These are phyloP conservation scores for Scheffersomyces segobiensis DNA, from an alignment of 1,139 yeast species.

Conservation along the genomic window DNA sequence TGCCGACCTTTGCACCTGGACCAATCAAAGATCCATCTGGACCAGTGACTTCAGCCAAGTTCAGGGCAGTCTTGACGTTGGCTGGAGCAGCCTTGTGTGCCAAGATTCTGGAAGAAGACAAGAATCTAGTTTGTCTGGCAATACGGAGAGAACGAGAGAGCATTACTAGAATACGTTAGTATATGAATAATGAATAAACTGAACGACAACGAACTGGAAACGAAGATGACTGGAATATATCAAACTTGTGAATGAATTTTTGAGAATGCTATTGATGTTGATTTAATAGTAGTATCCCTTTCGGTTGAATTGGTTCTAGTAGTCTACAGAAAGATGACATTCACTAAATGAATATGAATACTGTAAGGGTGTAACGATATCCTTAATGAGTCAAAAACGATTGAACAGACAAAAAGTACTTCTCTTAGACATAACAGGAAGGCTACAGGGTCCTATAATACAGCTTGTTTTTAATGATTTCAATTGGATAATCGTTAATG, in stretches of 20 bases:
- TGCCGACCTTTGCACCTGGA: constrained; percentile 81
- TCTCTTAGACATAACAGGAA: no score
- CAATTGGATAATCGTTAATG: no score
- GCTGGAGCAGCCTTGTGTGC: constrained; percentile 19
- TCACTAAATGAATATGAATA: background rate
- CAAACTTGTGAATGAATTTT: background rate
- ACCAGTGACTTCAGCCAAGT: constrained; percentile 77
- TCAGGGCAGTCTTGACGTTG: constrained; percentile 57
- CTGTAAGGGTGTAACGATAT: background rate
- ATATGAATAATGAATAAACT: constrained; percentile 1
- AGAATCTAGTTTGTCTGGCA: constrained; percentile 43
- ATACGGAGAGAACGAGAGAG: constrained; percentile 44
- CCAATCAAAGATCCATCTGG: constrained; percentile 77
- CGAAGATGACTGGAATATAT: background rate
- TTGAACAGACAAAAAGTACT: no score
- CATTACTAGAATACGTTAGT: constrained; percentile 33
- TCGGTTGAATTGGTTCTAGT: background rate
- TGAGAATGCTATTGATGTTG: background rate
- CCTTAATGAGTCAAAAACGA: background rate
- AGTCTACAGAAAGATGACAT: background rate
- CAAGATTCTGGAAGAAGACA: constrained; percentile 38
- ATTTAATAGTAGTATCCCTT: no score
- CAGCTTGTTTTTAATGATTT: no score
- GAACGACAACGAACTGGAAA: background rate
- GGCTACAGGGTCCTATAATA: no score